Conservation (phyloP, 768 basidiomycete genomes). For the Gautieria morchelliformis region DNA sequence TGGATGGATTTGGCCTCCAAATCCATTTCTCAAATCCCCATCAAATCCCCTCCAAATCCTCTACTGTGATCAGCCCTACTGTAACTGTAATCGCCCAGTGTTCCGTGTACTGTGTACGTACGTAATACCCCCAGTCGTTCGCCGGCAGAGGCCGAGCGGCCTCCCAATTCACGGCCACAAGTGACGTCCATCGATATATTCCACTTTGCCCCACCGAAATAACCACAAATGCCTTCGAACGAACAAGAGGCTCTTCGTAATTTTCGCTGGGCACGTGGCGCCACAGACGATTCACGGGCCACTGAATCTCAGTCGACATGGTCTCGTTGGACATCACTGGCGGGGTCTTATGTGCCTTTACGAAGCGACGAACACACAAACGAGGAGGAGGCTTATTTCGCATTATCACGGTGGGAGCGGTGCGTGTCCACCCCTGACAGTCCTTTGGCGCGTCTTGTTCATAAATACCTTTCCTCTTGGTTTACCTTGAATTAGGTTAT, state of each 20-base stretch:
- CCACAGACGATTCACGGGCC: slow-evolving; percentile 51
- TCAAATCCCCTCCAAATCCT: too few relatives aligned
- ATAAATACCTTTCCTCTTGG: neutral
- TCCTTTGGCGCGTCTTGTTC: neutral
- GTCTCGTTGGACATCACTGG: slow-evolving; percentile 81
- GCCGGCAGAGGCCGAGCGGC: too few relatives aligned
- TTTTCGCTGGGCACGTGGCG: slow-evolving; percentile 77
- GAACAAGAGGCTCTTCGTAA: slow-evolving; percentile 19
- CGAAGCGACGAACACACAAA: slow-evolving; percentile 73
- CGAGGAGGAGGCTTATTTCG: slow-evolving; percentile 95
- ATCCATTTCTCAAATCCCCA: too few relatives aligned
- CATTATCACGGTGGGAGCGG: slow-evolving; percentile 90
- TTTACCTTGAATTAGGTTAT: slow-evolving; percentile 38
- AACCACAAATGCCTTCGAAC: neutral
- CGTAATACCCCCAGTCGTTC: too few relatives aligned
- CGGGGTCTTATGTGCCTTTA: slow-evolving; percentile 82
- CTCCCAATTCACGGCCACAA: too few relatives aligned
- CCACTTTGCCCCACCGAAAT: neutral
- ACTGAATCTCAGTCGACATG: slow-evolving; percentile 39
- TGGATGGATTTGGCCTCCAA: too few relatives aligned
- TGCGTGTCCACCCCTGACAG: slow-evolving; percentile 21
- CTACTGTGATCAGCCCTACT: too few relatives aligned
- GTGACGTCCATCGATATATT: neutral
- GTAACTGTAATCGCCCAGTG: too few relatives aligned
- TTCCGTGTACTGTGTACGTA: too few relatives aligned